Conservation (phyloP, 345 rosid genomes). For the Eucalyptus curtisii region DNA sequence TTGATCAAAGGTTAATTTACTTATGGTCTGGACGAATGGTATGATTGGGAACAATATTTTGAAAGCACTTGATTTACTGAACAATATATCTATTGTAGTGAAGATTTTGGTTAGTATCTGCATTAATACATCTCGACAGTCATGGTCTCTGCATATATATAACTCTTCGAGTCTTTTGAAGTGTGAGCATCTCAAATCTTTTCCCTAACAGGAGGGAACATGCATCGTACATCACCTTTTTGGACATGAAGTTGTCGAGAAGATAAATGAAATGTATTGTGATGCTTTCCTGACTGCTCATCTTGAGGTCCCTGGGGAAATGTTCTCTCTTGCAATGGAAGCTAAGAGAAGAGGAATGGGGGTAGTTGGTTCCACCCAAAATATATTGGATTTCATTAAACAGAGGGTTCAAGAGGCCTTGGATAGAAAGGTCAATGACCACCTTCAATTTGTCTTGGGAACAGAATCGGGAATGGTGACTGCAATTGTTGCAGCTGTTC, state of each 20-base stretch:
- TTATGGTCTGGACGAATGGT: neutral
- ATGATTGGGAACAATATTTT: neutral
- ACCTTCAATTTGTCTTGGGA: slow-evolving; percentile 84
- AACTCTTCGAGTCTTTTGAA: neutral
- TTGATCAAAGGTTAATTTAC: neutral
- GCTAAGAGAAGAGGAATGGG: slow-evolving; percentile 96
- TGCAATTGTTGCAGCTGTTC: slow-evolving; percentile 74
- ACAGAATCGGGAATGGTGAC: slow-evolving; percentile 99
- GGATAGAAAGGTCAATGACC: slow-evolving; percentile 66
- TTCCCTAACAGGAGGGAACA: slow-evolving; percentile 60
- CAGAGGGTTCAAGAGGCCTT: slow-evolving; percentile 73
- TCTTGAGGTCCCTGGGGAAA: slow-evolving; percentile 97
- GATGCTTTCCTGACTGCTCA: slow-evolving; percentile 96
- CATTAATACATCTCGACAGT: neutral
- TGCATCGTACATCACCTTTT: slow-evolving; percentile 94
- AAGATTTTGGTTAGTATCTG: neutral
- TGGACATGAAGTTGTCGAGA: slow-evolving; percentile 82
- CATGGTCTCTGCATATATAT: neutral
- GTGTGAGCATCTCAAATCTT: neutral
- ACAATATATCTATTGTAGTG: neutral
- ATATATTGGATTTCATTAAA: slow-evolving; percentile 83
- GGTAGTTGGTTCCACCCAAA: slow-evolving; percentile 86
- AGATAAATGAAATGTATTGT: slow-evolving; percentile 72
- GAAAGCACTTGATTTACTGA: neutral
- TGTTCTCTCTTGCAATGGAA: slow-evolving; percentile 96